Evolutionary conservation across 352 stramenopile genomes (phyloP).

Genomic region (Globisporangium echinulatum): DNA sequence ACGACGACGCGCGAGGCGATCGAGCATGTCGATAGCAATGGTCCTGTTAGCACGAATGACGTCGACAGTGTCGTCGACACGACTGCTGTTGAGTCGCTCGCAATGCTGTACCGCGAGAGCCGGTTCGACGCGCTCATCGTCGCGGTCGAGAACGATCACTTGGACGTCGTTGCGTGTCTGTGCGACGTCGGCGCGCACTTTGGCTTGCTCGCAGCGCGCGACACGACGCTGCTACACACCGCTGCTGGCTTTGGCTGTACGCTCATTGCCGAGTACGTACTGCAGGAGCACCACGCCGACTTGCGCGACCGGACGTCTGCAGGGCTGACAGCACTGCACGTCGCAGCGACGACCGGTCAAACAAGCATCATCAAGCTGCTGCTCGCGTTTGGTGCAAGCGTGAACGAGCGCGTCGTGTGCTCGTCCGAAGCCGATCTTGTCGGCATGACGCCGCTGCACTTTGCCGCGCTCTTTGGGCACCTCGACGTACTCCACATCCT

Average conservation of each 20-base stretch:
- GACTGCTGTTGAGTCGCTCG: neutral
- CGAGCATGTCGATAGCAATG: neutral
- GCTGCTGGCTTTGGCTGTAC: slow-evolving; percentile 8
- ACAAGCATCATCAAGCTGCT: slow-evolving; percentile 22
- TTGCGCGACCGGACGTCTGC: slow-evolving; percentile 7
- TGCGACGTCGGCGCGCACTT: slow-evolving; percentile 13
- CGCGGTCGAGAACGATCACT: slow-evolving; percentile 11
- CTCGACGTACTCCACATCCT: slow-evolving; percentile 13
- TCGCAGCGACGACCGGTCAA: slow-evolving; percentile 23
- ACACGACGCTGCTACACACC: slow-evolving; percentile 14
- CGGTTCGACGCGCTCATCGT: slow-evolving; percentile 11
- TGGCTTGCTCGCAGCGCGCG: slow-evolving; percentile 8
- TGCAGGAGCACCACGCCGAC: slow-evolving; percentile 11
- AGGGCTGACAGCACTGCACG: slow-evolving; percentile 19
- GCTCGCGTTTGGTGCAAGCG: slow-evolving; percentile 15
- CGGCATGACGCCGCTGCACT: slow-evolving; percentile 18
- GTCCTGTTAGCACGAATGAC: neutral
- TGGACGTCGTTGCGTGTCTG: slow-evolving; percentile 14
- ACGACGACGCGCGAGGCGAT: neutral
- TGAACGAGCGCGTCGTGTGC: slow-evolving; percentile 15
- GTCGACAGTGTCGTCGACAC: neutral
- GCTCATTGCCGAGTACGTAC: slow-evolving; percentile 11
- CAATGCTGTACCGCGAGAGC: neutral
- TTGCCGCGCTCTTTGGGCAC: slow-evolving; percentile 13
- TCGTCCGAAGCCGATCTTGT: slow-evolving; percentile 10